Conservation (phyloP, 768 basidiomycete species). For the Cyclocybe cylindracea region DNA sequence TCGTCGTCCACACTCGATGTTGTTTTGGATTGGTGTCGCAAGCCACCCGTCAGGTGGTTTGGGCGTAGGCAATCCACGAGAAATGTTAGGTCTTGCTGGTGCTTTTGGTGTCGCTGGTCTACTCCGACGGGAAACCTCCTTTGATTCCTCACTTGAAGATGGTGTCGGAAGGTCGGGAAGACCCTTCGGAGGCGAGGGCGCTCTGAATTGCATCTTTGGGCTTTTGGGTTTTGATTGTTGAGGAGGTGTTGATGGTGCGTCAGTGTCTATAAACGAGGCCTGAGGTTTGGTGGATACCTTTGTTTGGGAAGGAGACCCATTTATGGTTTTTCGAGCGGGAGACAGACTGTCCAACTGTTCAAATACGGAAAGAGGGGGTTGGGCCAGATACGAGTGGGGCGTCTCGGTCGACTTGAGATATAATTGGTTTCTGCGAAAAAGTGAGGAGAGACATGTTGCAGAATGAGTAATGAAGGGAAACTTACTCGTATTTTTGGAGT, state of each 20-base stretch:
- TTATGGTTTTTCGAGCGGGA: neutral
- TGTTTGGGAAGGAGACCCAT: no score
- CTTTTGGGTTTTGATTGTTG: slow-evolving; percentile 33
- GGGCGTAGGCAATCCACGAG: slow-evolving; percentile 14
- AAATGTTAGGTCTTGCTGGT: neutral
- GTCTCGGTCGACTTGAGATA: no score
- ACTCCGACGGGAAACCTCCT: slow-evolving; percentile 3
- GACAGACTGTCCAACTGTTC: neutral
- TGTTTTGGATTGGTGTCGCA: slow-evolving; percentile 28
- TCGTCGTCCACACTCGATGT: slow-evolving; percentile 51
- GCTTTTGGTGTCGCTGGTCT: slow-evolving; percentile 5
- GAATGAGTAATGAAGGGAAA: no score
- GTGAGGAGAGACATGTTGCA: no score
- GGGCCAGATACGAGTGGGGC: no score
- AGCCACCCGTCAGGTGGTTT: slow-evolving; percentile 34
- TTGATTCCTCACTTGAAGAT: slow-evolving; percentile 44
- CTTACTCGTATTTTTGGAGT: no score
- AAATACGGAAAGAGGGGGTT: no score
- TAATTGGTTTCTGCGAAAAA: no score
- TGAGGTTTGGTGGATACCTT: neutral
- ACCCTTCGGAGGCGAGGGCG: slow-evolving; percentile 62
- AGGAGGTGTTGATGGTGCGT: slow-evolving; percentile 16
- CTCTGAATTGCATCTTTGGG: slow-evolving; percentile 52
- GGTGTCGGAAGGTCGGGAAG: slow-evolving; percentile 70
- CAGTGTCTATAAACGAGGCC: neutral